These are phyloP conservation scores for Articulospora tetracladia DNA, from an alignment of 495 filamentous ascomycete species.

Conservation along the genomic window DNA sequence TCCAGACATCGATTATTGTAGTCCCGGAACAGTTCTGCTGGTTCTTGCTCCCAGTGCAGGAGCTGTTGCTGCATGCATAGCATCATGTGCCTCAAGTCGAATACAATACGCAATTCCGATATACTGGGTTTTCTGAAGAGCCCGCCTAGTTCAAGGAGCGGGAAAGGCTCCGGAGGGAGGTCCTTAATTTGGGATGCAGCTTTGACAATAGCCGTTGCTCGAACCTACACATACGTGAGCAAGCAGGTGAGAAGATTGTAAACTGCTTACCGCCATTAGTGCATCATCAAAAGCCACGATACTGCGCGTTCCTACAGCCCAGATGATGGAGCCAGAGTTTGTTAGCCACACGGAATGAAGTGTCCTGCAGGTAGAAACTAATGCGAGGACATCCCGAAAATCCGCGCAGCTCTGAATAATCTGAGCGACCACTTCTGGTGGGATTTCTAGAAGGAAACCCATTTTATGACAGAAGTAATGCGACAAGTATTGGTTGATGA, in stretches of 20 bases:
- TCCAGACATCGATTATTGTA: too few species aligned
- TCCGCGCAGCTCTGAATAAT: background rate
- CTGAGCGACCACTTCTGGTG: background rate
- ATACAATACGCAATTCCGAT: background rate
- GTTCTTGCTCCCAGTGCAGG: too few species aligned
- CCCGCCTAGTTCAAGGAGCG: background rate
- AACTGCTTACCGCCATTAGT: background rate
- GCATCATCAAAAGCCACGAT: background rate
- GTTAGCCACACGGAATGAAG: background rate
- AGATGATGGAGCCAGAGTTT: background rate
- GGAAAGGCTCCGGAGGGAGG: background rate
- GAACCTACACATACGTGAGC: background rate
- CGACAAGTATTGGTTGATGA: too few species aligned
- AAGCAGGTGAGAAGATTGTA: background rate
- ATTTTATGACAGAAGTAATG: too few species aligned
- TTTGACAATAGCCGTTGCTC: background rate
- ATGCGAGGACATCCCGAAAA: background rate
- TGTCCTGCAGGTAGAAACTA: background rate
- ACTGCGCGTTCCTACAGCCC: background rate
- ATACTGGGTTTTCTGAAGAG: background rate
- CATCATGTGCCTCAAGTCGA: too few species aligned
- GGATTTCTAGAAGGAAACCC: background rate
- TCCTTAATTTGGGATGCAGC: background rate
- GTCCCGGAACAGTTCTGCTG: too few species aligned
- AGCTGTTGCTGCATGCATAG: too few species aligned